Conservation (phyloP, 106 monocot genomes). For the Platanthera guangdongensis region DNA sequence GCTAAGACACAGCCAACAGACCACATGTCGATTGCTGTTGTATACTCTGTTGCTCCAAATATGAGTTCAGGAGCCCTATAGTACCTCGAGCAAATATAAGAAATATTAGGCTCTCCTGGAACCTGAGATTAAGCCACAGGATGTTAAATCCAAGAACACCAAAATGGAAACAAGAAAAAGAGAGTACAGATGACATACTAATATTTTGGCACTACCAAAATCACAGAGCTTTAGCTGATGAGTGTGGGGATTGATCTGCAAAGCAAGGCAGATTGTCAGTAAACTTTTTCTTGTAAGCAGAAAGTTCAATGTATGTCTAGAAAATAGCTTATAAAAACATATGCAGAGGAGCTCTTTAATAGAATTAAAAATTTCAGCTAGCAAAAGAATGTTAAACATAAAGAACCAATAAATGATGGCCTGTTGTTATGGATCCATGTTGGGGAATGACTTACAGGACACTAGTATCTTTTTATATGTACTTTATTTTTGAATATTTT, state of each 20-base stretch:
- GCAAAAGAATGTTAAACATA: neutral
- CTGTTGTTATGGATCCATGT: too few species aligned
- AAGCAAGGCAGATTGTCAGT: neutral
- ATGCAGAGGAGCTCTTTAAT: neutral
- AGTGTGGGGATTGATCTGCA: conserved; percentile 57
- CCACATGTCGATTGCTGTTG: conserved; percentile 62
- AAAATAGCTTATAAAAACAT: neutral
- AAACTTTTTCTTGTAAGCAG: neutral
- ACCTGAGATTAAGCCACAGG: conserved; percentile 16
- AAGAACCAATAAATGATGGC: neutral
- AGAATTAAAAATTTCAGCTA: neutral
- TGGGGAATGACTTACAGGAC: too few species aligned
- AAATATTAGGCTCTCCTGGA: conserved; percentile 49
- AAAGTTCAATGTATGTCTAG: neutral
- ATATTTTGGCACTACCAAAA: conserved; percentile 68
- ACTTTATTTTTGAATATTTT: too few species aligned
- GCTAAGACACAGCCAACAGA: conserved; percentile 60
- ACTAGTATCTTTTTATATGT: too few species aligned
- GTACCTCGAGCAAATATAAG: conserved; percentile 61
- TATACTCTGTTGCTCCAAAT: conserved; percentile 62
- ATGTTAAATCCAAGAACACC: neutral
- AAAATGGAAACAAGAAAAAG: neutral
- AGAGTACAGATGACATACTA: conserved; percentile 28
- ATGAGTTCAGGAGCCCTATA: conserved; percentile 69
- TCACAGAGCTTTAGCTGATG: conserved; percentile 78